Percentiles rank a stretch among this genome's conserved stretches.
Conservation (phyloP, 768 basidiomycete species). For the Suillus fuscotomentosus region DNA sequence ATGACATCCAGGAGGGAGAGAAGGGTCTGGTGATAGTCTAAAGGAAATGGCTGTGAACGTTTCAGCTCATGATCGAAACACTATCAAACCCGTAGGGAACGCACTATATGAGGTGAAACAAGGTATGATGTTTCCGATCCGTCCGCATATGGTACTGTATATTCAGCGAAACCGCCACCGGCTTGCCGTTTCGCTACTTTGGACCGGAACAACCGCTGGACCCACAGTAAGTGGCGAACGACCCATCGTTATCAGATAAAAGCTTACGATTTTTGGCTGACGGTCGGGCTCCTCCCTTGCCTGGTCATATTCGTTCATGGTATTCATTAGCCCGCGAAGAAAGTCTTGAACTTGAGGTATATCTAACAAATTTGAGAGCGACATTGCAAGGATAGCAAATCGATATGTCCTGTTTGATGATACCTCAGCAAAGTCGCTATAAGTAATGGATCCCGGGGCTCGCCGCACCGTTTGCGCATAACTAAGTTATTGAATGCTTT, state of each 20-base stretch:
- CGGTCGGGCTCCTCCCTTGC: slow-evolving; percentile 52
- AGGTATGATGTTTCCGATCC: slow-evolving; percentile 66
- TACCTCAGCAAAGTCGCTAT: slow-evolving; percentile 4
- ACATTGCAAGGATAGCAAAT: slow-evolving; percentile 85
- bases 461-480: slow-evolving; percentile 74
- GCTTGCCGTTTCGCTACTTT: slow-evolving; percentile 54
- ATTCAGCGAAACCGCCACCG: slow-evolving; percentile 55
- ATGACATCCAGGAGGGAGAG: slow-evolving; percentile 87
- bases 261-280: slow-evolving; percentile 66
- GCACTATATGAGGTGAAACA: slow-evolving; percentile 70
- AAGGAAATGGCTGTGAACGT: slow-evolving; percentile 67
- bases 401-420: slow-evolving; percentile 61
- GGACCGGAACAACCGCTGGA: slow-evolving; percentile 57
- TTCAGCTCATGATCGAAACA: slow-evolving; percentile 4
- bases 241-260: not conserved
- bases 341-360: slow-evolving; percentile 80
- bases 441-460: not conserved
- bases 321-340: slow-evolving; percentile 68
- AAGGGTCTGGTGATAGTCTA: slow-evolving; percentile 89
- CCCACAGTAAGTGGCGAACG: slow-evolving; percentile 11
- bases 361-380: slow-evolving; percentile 78
- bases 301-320: slow-evolving; percentile 76
- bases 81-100: slow-evolving; percentile 23
- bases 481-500: slow-evolving; percentile 68
- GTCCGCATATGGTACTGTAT: slow-evolving; percentile 59